These are phyloP conservation scores for Catunica adiposa DNA, from an alignment of 2,329 filamentous ascomycete species.

Conservation along the genomic window DNA sequence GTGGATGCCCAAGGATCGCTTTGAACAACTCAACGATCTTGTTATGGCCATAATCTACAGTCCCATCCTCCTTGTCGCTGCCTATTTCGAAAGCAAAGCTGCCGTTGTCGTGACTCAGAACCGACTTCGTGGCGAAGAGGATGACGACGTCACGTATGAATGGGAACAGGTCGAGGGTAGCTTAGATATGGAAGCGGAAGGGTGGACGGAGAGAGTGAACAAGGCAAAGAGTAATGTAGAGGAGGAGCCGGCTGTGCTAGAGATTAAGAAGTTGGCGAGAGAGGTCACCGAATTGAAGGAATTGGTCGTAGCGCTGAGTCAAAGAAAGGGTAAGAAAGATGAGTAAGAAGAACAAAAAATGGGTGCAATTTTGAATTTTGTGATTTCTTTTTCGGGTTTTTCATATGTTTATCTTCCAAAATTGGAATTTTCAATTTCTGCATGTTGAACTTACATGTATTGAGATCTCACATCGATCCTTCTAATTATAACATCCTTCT, in stretches of 20 bases:
- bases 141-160: conserved; percentile 77
- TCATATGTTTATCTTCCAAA: too few relatives aligned
- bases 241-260: conserved; percentile 57
- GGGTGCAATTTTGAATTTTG: too few relatives aligned
- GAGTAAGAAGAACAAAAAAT: background rate
- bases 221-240: conserved; percentile 67
- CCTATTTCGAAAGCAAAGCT: conserved; percentile 49
- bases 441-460: too few relatives aligned
- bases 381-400: too few relatives aligned
- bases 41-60: conserved; percentile 80
- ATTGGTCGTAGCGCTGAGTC: conserved; percentile 22
- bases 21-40: conserved; percentile 70
- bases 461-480: too few relatives aligned
- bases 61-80: conserved; percentile 65
- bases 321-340: background rate
- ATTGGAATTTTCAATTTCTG: too few relatives aligned
- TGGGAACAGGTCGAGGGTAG: conserved; percentile 72
- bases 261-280: conserved; percentile 41
- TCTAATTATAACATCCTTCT: too few relatives aligned
- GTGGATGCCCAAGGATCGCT: conserved; percentile 66
- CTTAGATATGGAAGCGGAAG: conserved; percentile 65
- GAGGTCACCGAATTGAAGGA: conserved; percentile 43
- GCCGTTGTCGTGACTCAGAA: conserved; percentile 56
- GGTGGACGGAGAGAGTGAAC: conserved; percentile 69
- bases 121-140: conserved; percentile 62